Percentiles rank a stretch among this genome's conserved stretches.
Conservation (phyloP, 1,284 basidiomycete genomes). For the Ustilago hordei region DNA sequence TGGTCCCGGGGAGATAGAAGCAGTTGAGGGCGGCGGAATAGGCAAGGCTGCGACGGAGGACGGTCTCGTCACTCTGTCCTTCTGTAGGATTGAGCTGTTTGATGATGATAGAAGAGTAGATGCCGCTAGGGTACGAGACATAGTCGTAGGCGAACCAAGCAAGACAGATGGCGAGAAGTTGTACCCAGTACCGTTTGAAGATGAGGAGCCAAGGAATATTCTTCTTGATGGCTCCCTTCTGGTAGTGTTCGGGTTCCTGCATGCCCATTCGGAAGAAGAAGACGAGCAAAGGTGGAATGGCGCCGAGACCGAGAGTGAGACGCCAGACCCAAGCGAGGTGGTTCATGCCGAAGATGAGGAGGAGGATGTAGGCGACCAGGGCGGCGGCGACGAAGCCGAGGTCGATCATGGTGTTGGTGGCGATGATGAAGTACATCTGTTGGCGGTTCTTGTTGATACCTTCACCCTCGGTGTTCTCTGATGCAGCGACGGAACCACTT, state of each 20-base stretch:
- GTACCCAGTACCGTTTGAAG: slow-evolving; percentile 82
- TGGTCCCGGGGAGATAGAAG: slow-evolving; percentile 75
- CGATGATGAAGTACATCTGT: slow-evolving; percentile 86
- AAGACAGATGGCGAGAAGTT: slow-evolving; percentile 78
- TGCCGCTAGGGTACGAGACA: slow-evolving; percentile 71
- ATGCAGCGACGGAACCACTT: slow-evolving; percentile 88
- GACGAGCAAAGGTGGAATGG: slow-evolving; percentile 82
- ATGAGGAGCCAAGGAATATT: slow-evolving; percentile 82
- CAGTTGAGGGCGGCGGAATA: slow-evolving; percentile 71
- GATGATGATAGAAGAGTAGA: slow-evolving; percentile 85
- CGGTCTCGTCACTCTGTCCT: slow-evolving; percentile 32
- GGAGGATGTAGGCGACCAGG: slow-evolving; percentile 80
- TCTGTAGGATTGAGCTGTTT: slow-evolving; percentile 74
- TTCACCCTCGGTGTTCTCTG: slow-evolving; percentile 83
- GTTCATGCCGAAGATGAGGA: slow-evolving; percentile 75
- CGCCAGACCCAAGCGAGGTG: slow-evolving; percentile 73
- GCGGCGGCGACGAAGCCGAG: slow-evolving; percentile 84
- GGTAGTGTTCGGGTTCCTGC: slow-evolving; percentile 78
- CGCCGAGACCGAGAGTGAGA: slow-evolving; percentile 86
- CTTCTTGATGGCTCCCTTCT: slow-evolving; percentile 81
- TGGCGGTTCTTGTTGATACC: slow-evolving; percentile 82
- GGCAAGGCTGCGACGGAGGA: slow-evolving; percentile 41
- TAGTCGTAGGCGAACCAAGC: slow-evolving; percentile 74
- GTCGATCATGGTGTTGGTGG: slow-evolving; percentile 79
- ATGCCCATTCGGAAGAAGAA: slow-evolving; percentile 88